Percentiles rank a stretch among this genome's conserved stretches.
Conservation (phyloP, 73 alveolate species). For the Paramecium sonneborni region DNA sequence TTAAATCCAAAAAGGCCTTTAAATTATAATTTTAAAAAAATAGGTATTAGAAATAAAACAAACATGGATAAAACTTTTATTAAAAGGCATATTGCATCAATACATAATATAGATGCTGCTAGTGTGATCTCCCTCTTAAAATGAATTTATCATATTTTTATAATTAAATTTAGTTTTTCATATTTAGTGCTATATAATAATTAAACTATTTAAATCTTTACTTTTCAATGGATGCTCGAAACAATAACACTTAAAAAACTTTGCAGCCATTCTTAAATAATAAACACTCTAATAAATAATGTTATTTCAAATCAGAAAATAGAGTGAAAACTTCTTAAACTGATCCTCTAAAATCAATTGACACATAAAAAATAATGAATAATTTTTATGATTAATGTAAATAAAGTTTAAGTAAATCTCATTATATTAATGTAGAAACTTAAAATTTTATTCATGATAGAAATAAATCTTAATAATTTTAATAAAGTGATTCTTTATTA, state of each 20-base stretch:
- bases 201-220: neutral
- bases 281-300: neutral
- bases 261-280: neutral
- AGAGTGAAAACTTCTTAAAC: neutral
- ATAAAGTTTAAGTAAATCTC: neutral
- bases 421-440: neutral
- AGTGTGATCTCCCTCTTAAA: conserved; percentile 27
- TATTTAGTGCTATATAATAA: neutral
- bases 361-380: neutral
- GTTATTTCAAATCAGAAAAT: neutral
- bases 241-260: neutral
- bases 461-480: neutral
- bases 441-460: neutral
- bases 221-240: neutral
- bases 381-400: conserved; percentile 21
- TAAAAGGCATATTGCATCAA: conserved; percentile 16
- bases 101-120: neutral
- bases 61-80: neutral
- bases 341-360: neutral
- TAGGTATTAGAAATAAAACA: neutral
- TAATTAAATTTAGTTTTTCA: neutral
- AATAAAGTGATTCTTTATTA: neutral
- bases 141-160: neutral
- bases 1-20: neutral
- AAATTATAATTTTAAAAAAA: neutral